These are phyloP conservation scores for Monosporozyma solicola DNA, from an alignment of 805 yeast genomes.

Conservation along the genomic window DNA sequence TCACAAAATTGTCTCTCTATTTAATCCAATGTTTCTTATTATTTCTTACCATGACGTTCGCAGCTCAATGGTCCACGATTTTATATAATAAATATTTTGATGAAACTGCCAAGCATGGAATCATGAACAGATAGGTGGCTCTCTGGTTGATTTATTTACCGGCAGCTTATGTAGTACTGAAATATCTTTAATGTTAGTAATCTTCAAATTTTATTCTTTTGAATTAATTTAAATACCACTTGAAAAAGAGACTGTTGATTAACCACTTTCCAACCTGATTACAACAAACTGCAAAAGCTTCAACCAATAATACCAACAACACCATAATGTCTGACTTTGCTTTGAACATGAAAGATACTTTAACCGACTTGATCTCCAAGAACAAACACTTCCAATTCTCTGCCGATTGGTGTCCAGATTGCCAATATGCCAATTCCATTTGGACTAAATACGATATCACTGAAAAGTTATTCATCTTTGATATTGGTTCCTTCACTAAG, in stretches of 20 bases:
- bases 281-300: background rate
- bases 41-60: constrained; percentile 1
- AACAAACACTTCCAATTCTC: constrained; percentile 50
- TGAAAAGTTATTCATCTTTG: constrained; percentile 46
- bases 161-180: background rate
- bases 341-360: background rate
- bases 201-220: background rate
- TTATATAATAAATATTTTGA: background rate
- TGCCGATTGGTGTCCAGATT: constrained; percentile 75
- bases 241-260: background rate
- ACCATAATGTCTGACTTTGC: background rate
- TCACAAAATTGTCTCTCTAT: no score
- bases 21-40: no score
- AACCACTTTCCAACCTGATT: background rate
- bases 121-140: background rate
- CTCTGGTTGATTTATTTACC: background rate
- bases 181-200: background rate
- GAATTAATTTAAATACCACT: background rate
- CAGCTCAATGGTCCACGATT: background rate
- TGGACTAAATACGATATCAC: constrained; percentile 46
- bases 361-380: constrained; percentile 34
- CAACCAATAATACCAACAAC: background rate
- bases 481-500: constrained; percentile 28
- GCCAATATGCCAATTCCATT: constrained; percentile 50
- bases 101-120: background rate